Evolutionary conservation across 208 protist species (phyloP), one percentile per base, ranked within the genome.

Genomic region (Naegleria fowleri): DNA sequence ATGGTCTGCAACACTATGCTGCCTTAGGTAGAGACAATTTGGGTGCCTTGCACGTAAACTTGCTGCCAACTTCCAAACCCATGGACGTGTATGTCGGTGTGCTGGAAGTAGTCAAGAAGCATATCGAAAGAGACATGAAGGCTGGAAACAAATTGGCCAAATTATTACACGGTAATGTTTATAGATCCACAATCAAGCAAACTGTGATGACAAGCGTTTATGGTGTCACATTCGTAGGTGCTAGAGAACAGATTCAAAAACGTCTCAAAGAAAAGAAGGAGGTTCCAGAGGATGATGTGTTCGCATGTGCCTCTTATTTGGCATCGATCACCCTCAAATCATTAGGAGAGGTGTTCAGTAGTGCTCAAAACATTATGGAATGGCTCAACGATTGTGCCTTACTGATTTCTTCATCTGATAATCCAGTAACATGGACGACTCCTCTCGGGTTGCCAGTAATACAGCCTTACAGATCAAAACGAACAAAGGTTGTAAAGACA

Each of bases 141-240:
- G 92, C 93, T 2, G 97, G 98, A 38, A 95, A 95, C 13, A 11
- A n/a, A 43, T n/a, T 90, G 0, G 92, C 92, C 4, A 22, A 51
- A 51, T 92, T 96, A 79, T 95, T 99, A 90, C 90, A 94, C 43
- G 94, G 97, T 90, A 97, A 98, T 90, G 96, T 99, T 90, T 96
- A 95, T 83, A 96, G 98, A 41, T 99, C 99, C 93, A 97, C 98
- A 0, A 98, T 99, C 90, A 99, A 99, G 95, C 98, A 99, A 87
- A 98, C 98, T 43, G 99, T 99, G 91, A 99, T 99, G 98, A 99
- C 98, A 0, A 96, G 97, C 91, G 97, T 98, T 39, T 98, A 98
- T 94, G 98, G 98, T 90, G 98, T 99, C 15, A 99, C 98, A 0
- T 96, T 95, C 90, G 97, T 98, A 92, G 98, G 98, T 84, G 99